These are phyloP conservation scores for Scheffersomyces stambukii DNA, from an alignment of 1,139 yeast species.

Conservation along the genomic window DNA sequence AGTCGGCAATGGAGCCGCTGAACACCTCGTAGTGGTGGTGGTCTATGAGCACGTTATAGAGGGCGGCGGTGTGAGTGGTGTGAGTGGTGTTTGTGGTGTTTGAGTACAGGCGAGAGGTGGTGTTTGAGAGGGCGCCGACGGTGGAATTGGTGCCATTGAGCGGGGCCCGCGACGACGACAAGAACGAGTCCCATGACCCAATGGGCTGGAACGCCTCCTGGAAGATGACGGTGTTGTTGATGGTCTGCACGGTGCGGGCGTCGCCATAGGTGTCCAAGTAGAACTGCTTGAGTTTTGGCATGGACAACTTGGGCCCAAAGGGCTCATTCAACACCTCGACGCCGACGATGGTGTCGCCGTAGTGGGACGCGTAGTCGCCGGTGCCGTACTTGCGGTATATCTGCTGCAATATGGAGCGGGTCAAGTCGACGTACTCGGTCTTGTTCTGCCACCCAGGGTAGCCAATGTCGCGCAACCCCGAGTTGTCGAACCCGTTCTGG, in stretches of 20 bases:
- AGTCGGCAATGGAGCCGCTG: constrained; percentile 32
- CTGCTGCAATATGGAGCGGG: constrained; percentile 39
- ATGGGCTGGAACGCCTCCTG: constrained; percentile 56
- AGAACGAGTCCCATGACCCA: constrained; percentile 48
- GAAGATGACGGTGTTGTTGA: constrained; percentile 45
- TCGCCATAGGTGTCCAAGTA: constrained; percentile 39
- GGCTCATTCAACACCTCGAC: constrained; percentile 68
- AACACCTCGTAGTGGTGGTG: constrained; percentile 67
- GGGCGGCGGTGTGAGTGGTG: constrained; percentile 12
- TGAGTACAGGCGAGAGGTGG: constrained; percentile 13
- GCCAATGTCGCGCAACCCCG: constrained; percentile 49
- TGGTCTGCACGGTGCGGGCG: constrained; percentile 28
- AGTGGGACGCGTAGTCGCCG: constrained; percentile 23
- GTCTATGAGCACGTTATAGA: constrained; percentile 49
- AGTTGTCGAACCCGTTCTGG: constrained; percentile 70
- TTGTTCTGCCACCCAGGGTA: constrained; percentile 49
- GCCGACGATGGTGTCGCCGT: constrained; percentile 51
- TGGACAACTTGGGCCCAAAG: constrained; percentile 40
- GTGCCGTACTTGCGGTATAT: constrained; percentile 45
- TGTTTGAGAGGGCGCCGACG: constrained; percentile 5
- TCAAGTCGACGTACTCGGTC: constrained; percentile 37
- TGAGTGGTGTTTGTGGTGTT: constrained; percentile 9
- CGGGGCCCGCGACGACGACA: constrained; percentile 22
- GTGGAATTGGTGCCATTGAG: constrained; percentile 6
- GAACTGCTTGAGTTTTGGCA: constrained; percentile 33